Percentiles rank a stretch among this genome's conserved stretches.
phyloP scores from a whole-genome alignment of 2,329 filamentous ascomycete species.

The Epichloe gansuensis region DNA sequence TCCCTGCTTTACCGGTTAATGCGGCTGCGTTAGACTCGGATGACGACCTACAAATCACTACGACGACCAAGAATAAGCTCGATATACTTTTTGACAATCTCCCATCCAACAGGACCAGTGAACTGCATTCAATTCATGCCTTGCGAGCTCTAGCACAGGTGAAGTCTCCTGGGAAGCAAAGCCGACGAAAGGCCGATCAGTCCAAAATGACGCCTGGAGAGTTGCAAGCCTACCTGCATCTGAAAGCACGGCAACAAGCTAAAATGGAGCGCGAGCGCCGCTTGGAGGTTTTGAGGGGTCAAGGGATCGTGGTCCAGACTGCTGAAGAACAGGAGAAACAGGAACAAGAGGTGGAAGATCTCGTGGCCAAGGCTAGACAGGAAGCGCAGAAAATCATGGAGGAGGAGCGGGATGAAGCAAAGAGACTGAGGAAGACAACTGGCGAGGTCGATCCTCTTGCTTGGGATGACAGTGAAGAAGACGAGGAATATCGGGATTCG shows the following conservation, averaged over 20 bases:
- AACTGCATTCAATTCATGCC: slow-evolving; percentile 50
- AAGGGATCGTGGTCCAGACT: slow-evolving; percentile 72
- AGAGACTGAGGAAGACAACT: slow-evolving; percentile 43
- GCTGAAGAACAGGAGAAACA: slow-evolving; percentile 77
- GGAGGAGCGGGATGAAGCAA: slow-evolving; percentile 61
- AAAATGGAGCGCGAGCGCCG: slow-evolving; percentile 64
- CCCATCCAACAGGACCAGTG: slow-evolving; percentile 49
- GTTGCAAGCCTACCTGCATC: slow-evolving; percentile 54
- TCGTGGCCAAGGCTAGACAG: slow-evolving; percentile 71
- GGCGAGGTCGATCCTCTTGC: slow-evolving; percentile 38
- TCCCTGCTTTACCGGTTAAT: slow-evolving; percentile 30
- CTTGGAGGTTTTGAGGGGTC: slow-evolving; percentile 63
- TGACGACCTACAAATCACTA: slow-evolving; percentile 54
- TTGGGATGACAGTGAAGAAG: slow-evolving; percentile 45
- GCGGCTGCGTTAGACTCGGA: slow-evolving; percentile 32
- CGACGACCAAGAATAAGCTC: slow-evolving; percentile 36
- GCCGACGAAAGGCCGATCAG: slow-evolving; percentile 30
- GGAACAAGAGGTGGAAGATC: slow-evolving; percentile 72
- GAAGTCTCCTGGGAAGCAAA: slow-evolving; percentile 46
- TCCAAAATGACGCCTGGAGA: slow-evolving; percentile 55
- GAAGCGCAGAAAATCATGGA: slow-evolving; percentile 67
- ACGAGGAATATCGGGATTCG: slow-evolving; percentile 36
- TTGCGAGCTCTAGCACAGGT: slow-evolving; percentile 67
- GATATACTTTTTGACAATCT: slow-evolving; percentile 58
- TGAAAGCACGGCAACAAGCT: slow-evolving; percentile 69